phyloP scores from a whole-genome alignment of 345 rosid genomes.

The Linum lewisii region DNA sequence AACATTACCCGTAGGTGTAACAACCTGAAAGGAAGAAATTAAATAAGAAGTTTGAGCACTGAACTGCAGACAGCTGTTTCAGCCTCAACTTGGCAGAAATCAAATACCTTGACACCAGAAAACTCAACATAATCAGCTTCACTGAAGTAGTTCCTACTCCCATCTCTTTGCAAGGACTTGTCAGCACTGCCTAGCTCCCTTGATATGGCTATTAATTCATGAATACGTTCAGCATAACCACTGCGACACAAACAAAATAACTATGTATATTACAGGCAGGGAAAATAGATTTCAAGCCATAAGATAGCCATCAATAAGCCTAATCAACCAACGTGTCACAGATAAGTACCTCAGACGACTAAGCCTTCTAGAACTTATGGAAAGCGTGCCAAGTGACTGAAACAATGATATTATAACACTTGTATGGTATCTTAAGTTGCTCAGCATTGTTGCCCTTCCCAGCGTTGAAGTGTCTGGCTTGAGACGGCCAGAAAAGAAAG shows the following conservation, averaged over 20 bases:
- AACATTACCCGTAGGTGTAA: slow-evolving; percentile 85
- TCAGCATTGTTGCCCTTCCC: slow-evolving; percentile 95
- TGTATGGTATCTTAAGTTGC: slow-evolving; percentile 98
- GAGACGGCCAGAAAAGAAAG: slow-evolving; percentile 86
- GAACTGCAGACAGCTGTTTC: neutral
- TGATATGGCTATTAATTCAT: slow-evolving; percentile 75
- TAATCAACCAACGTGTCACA: neutral
- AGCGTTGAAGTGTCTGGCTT: slow-evolving; percentile 81
- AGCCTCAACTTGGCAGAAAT: neutral
- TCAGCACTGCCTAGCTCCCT: slow-evolving; percentile 69
- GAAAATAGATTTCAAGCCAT: neutral
- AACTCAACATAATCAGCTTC: slow-evolving; percentile 90
- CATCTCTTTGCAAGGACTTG: slow-evolving; percentile 51
- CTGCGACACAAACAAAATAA: slow-evolving; percentile 31
- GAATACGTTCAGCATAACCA: slow-evolving; percentile 98
- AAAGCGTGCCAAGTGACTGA: slow-evolving; percentile 86
- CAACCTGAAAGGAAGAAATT: slow-evolving; percentile 52
- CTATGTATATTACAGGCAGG: neutral
- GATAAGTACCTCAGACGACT: slow-evolving; percentile 78
- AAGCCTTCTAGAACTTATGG: slow-evolving; percentile 82
- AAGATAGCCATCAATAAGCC: slow-evolving; percentile 4
- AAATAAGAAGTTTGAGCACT: slow-evolving; percentile 13
- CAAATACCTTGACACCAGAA: slow-evolving; percentile 82
- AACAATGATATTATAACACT: slow-evolving; percentile 89
- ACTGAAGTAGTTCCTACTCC: slow-evolving; percentile 62